A percentile compares a stretch with the other conserved stretches of the same genome.
phyloP scores from a whole-genome alignment of 139 green algal genomes.

The Chlorella sp. region DNA sequence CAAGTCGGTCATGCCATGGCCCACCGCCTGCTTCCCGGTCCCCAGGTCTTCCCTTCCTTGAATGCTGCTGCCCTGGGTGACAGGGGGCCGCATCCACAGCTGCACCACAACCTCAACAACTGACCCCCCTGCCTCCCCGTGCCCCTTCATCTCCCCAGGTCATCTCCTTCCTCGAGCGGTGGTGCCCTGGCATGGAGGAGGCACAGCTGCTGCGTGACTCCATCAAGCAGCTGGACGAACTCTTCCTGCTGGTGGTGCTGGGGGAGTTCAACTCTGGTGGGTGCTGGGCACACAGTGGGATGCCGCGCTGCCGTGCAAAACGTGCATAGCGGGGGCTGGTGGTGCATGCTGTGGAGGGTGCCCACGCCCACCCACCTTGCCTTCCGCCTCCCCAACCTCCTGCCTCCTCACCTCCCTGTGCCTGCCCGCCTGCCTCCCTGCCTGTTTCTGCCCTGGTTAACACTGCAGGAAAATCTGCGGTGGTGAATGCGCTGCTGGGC shows the following conservation, averaged over 20 bases:
- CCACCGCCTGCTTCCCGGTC: no score
- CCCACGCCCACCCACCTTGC: no score
- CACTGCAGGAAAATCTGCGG: constrained; percentile 79
- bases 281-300: not conserved
- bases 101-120: not conserved
- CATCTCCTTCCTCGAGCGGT: constrained; percentile 42
- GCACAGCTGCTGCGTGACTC: constrained; percentile 66
- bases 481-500: constrained; percentile 95
- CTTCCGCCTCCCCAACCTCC: not conserved
- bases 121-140: not conserved
- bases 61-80: not conserved
- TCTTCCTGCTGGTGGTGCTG: constrained; percentile 96
- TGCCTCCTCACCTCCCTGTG: not conserved
- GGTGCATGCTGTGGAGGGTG: not conserved
- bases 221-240: constrained; percentile 86
- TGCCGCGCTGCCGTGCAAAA: no score
- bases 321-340: not conserved
- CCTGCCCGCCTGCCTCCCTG: not conserved
- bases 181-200: constrained; percentile 63
- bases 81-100: no score
- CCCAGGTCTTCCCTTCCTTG: no score
- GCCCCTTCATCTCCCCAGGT: not conserved
- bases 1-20: no score
- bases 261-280: constrained; percentile 93
- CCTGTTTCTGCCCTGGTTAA: not conserved